These are phyloP conservation scores for Mycena belliarum DNA, from an alignment of 768 basidiomycete genomes.

Conservation along the genomic window DNA sequence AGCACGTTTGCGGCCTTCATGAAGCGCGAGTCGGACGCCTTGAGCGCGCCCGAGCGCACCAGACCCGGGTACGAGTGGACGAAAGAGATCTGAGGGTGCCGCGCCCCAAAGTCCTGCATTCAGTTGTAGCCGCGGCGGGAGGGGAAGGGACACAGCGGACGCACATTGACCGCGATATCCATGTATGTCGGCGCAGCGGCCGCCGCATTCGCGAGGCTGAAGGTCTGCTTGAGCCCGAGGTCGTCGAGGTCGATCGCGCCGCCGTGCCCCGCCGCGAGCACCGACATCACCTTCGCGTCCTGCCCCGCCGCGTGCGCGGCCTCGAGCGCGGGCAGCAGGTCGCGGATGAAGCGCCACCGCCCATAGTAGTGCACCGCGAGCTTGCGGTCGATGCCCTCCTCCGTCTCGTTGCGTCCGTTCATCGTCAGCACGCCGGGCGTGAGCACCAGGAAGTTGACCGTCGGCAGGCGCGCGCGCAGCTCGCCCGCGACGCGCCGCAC, in stretches of 20 bases:
- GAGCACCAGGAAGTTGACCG: conserved; percentile 55
- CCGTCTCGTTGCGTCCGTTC: conserved; percentile 41
- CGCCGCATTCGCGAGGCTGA: conserved; percentile 35
- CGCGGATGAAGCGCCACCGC: conserved; percentile 50
- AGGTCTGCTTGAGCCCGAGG: conserved; percentile 52
- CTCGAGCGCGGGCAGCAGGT: conserved; percentile 44
- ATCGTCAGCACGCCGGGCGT: conserved; percentile 44
- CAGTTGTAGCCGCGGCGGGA: too few relatives aligned
- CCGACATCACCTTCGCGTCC: conserved; percentile 49
- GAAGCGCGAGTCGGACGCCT: background rate
- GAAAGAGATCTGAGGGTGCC: conserved; percentile 35
- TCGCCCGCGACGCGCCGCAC: conserved; percentile 36
- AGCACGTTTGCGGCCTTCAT: background rate
- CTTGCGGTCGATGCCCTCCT: conserved; percentile 46
- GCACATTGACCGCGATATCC: conserved; percentile 55
- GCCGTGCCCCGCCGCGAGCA: conserved; percentile 38
- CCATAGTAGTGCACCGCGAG: conserved; percentile 52
- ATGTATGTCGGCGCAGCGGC: conserved; percentile 44
- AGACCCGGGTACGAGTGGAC: conserved; percentile 34
- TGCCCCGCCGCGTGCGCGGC: conserved; percentile 47
- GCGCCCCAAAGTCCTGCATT: conserved; percentile 33
- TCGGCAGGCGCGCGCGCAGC: conserved; percentile 35
- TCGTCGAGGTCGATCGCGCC: conserved; percentile 46
- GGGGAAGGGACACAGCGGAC: background rate
- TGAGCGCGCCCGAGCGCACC: conserved; percentile 4